Evolutionary conservation across 495 filamentous ascomycete genomes (phyloP).

Genomic region (Parmelia sp.): DNA sequence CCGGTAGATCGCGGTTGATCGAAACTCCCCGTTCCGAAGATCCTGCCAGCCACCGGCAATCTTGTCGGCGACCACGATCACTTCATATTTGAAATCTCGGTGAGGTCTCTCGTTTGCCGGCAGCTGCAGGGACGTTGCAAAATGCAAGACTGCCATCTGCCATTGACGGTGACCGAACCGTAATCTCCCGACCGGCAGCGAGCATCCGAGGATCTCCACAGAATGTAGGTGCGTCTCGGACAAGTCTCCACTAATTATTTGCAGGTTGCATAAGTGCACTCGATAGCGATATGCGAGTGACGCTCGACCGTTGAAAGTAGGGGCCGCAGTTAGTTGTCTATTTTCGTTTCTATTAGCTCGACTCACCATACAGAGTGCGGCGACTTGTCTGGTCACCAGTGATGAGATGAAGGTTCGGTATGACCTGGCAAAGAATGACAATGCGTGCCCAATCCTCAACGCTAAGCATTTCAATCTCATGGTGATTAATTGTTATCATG

Average conservation of each 20-base stretch:
- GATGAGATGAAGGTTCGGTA: neutral
- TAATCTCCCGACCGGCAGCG: neutral
- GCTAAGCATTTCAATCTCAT: neutral
- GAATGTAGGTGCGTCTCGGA: neutral
- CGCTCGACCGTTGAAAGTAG: neutral
- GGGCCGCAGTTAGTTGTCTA: neutral
- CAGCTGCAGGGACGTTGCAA: neutral
- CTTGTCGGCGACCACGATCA: constrained; percentile 1
- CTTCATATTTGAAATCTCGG: neutral
- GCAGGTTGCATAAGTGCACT: neutral
- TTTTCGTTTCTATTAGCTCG: neutral
- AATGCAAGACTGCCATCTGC: neutral
- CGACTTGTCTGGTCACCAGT: neutral
- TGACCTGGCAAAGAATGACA: neutral
- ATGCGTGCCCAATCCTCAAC: neutral
- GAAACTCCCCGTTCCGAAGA: neutral
- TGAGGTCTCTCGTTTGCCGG: neutral
- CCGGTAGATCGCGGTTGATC: neutral
- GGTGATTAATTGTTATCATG: neutral
- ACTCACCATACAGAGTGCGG: neutral
- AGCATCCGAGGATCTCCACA: neutral
- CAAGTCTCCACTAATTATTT: neutral
- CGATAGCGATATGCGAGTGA: neutral
- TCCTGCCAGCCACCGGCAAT: constrained; percentile 1
- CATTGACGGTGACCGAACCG: neutral